Percentiles rank a stretch among this genome's conserved stretches.
Evolutionary conservation across 805 yeast species (phyloP).

Genomic region (Debaryomyces hansenii): DNA sequence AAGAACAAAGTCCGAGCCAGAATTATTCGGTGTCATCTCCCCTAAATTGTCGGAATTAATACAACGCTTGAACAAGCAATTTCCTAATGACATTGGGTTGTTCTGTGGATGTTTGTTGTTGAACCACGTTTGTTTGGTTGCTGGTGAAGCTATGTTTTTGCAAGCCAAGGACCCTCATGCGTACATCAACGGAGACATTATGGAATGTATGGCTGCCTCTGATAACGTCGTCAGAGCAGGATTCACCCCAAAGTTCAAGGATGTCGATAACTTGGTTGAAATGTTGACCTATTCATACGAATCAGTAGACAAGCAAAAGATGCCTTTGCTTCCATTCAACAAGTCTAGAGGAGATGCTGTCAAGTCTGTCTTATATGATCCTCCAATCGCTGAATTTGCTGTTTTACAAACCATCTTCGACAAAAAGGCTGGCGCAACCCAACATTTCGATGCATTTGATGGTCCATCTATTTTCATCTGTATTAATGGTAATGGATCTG

Average conservation of each 20-base stretch:
- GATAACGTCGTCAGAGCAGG: conserved; percentile 99
- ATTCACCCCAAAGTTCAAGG: conserved; percentile 98
- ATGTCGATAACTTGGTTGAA: conserved; percentile 82
- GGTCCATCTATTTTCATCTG: conserved; percentile 90
- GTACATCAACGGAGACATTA: conserved; percentile 93
- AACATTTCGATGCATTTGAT: conserved; percentile 58
- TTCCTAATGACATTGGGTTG: conserved; percentile 91
- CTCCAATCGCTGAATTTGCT: conserved; percentile 95
- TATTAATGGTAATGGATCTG: conserved; percentile 75
- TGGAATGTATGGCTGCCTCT: conserved; percentile 99
- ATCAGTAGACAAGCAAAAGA: conserved; percentile 89
- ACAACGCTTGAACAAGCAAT: conserved; percentile 77
- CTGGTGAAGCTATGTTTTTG: conserved; percentile 96
- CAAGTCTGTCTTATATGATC: conserved; percentile 71
- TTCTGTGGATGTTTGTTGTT: conserved; percentile 93
- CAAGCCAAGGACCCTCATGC: conserved; percentile 99
- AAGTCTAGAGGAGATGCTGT: conserved; percentile 66
- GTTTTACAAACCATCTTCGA: conserved; percentile 80
- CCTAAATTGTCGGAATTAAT: conserved; percentile 68
- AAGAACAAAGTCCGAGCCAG: conserved; percentile 62
- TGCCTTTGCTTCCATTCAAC: conserved; percentile 61
- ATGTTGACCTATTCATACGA: conserved; percentile 90
- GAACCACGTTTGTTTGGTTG: conserved; percentile 77
- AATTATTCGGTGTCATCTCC: conserved; percentile 49
- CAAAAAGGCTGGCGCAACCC: conserved; percentile 44